Base-by-base conservation (phyloP, 106 monocot species). In the Dendrobium catenatum region DNA sequence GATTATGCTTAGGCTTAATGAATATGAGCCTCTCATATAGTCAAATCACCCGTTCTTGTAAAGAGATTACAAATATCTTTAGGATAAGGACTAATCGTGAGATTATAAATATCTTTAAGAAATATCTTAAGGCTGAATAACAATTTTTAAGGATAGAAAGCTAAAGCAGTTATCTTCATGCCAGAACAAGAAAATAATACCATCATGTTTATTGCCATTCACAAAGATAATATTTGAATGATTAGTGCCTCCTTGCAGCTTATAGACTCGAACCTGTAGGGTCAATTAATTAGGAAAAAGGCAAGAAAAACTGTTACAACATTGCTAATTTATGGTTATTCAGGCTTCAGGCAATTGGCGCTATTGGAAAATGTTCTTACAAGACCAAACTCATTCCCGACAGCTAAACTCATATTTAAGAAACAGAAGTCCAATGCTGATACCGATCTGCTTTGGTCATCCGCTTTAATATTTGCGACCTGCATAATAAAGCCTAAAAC, bases 351-450 rank as follows among this genome's bases (percentile, higher is more conserved):
- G 10, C 19, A 81, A 79, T 49, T 26, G n/a, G 68, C 17, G 49
- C 76, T 2, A 49, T 8, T 51, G 2, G 70, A 70, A 70, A 79
- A 41, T 22, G 49, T 80, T 84, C 90, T 89, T 80, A 98, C 98
- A 95, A 95, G 89, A 83, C 98, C 91, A 82, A 85, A 85, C 68
- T 88, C 91, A 73, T 85, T 84, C 29, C 98, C 98, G 83, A 92
- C 88, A 82, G 87, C 91, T 80, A 98, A 87, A 24, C 24, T 82
- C 79, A 89, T 79, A 82, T 11, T 95, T 59, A 64, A 33, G 61
- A 89, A 49, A 68, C 88, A 98, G 89, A 95, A 93, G n/a, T 86
- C 91, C 61, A 98, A 75, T 80, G 95, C 85, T 77, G 95, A 87
- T 81, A 95, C 84, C 49, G 91, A 51, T 59, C 87, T 85, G 83